Evolutionary conservation across 2,329 filamentous ascomycete species (phyloP), one percentile per base, ranked within the genome.

Genomic region (Shiraia sp.): DNA sequence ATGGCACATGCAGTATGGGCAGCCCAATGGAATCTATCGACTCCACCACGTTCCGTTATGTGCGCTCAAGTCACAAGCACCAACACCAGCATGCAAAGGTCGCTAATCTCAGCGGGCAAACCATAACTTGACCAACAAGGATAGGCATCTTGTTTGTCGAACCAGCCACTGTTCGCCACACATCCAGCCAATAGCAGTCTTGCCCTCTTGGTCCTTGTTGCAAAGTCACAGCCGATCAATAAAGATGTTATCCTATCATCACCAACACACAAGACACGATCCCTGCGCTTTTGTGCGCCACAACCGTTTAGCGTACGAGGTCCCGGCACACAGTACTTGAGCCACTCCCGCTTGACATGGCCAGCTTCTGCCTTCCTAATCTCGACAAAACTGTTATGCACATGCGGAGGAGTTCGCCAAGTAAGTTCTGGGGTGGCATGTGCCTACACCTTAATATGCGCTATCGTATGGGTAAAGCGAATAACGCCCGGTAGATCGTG

Each of bases 191-290:
- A 45, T 45, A 23, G 28, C 42, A 30, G 42, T 26, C 24, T 25
- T 19, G 19, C 42, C 42, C 40, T 19, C 28, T 17, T 9, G 34
- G 38, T 23, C 38, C 24, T 34, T 38, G 26, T 31, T n/a, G 23
- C 24, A 30, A 27, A 12, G 37, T 36, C 40, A 38, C 36, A 19
- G 41, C 34, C 24, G 17, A 34, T 43, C 30, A 45, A 37, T 46
- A 40, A 42, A 35, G 39, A 16, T 27, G 24, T 46, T 32, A 24
- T 35, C 49, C 49, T 49, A 45, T 51, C 42, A 51, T 13, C 30
- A 22, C 19, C 19, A 22, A 5, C 19, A 22, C 19, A 22, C 19
- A 15, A 32, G 24, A 16, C 19, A 30, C 32, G 36, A 46, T 40
- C 39, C 45, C 37, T 47, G 47, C 27, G 24, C 22, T 32, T 16